Evolutionary conservation across 2,329 filamentous ascomycete genomes (phyloP), one percentile per base, ranked within the genome.

Genomic region (Periconia digitata): DNA sequence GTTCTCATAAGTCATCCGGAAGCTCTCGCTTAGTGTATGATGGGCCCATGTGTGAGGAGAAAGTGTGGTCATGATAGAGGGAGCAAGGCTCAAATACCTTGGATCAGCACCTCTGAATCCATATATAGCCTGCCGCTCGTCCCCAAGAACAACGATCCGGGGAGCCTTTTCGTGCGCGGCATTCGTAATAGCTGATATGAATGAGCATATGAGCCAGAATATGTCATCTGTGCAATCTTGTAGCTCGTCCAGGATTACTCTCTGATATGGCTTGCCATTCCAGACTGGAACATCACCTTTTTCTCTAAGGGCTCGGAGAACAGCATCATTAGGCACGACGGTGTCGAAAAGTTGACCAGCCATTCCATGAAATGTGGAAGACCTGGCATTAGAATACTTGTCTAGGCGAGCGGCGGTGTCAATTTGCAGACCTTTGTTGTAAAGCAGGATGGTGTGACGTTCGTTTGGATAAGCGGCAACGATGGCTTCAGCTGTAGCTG

Each of bases 61-160:
- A n/a, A 51, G 27, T 13, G 27, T 38, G 36, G 37, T 35, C 44
- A 51, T 48, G 40, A 36, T 20, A 17, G 40, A 38, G 39, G 49
- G 40, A 22, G 49, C 36, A 39, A 48, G 49, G 34, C 45, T 42
- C 17, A 51, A 42, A 39, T 47, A 51, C 20, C 49, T 44, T 27
- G 45, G 17, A 34, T 51, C 49, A 15, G 49, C 44, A 34, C 49
- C 49, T 43, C 46, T 45, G 23, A 52, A 52, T 18, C 32, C 43
- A 36, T 52, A 52, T 39, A 52, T 52, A 23, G 50, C 50, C 43
- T 52, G 50, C n/a, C 46, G 34, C 36, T 52, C 50, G 23, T 52
- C 50, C 35, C 50, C 50, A 21, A 52, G 47, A 34, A 43, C 43
- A 13, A 52, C 50, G 37, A 52, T 46, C 24, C 38, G 50, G 15